These are phyloP conservation scores for Leishmania martiniquensis DNA, from an alignment of 208 protist genomes.

Conservation along the genomic window DNA sequence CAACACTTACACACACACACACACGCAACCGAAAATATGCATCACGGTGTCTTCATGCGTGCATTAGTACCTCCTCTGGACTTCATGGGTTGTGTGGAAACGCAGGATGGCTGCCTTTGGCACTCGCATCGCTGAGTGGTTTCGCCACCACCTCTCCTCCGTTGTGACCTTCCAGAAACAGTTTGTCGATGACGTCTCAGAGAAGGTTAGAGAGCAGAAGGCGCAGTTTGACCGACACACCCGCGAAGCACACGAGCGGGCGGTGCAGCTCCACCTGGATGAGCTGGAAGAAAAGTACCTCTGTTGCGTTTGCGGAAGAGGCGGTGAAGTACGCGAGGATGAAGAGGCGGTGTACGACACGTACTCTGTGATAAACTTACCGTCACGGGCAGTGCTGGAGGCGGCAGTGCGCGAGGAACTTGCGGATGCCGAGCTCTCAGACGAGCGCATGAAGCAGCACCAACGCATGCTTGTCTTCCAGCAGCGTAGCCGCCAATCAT, in stretches of 20 bases:
- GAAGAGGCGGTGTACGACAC: slow-evolving; percentile 63
- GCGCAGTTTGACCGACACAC: slow-evolving; percentile 51
- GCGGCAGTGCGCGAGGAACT: slow-evolving; percentile 29
- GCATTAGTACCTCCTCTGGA: background rate
- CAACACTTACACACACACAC: background rate
- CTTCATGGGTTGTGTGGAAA: background rate
- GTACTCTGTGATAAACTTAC: slow-evolving; percentile 65
- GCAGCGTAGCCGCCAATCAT: slow-evolving; percentile 1
- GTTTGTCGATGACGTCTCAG: slow-evolving; percentile 78
- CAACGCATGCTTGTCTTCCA: slow-evolving; percentile 9
- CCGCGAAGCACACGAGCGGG: slow-evolving; percentile 62
- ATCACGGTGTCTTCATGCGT: background rate
- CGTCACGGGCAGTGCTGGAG: slow-evolving; percentile 38
- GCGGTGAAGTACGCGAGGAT: slow-evolving; percentile 64
- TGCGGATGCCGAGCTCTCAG: slow-evolving; percentile 20
- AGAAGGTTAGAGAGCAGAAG: slow-evolving; percentile 61
- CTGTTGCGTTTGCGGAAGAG: slow-evolving; percentile 81
- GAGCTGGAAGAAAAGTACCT: slow-evolving; percentile 79
- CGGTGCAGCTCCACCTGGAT: slow-evolving; percentile 76
- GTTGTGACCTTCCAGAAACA: slow-evolving; percentile 77
- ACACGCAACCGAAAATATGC: background rate
- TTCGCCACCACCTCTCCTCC: slow-evolving; percentile 60
- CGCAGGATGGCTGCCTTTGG: slow-evolving; percentile 16
- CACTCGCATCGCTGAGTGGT: slow-evolving; percentile 39
- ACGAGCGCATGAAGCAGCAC: slow-evolving; percentile 32